These are phyloP conservation scores for Geranium brycei DNA, from an alignment of 345 rosid genomes.

Conservation along the genomic window DNA sequence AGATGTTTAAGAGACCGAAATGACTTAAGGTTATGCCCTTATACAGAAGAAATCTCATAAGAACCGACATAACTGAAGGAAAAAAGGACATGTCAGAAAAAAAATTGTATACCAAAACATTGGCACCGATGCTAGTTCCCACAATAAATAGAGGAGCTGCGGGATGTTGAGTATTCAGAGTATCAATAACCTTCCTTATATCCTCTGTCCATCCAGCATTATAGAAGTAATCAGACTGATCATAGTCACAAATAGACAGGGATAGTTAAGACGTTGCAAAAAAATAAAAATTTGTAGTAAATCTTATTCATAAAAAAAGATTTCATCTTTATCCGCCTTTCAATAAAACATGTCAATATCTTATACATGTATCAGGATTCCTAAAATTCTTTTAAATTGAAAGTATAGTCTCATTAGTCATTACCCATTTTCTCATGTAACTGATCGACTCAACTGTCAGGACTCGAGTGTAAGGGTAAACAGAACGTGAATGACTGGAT, in stretches of 20 bases:
- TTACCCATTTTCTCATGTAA: too few species aligned
- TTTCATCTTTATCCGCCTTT: too few species aligned
- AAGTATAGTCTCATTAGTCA: too few species aligned
- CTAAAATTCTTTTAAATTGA: too few species aligned
- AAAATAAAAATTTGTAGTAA: conserved; percentile 6
- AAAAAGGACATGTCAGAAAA: not conserved
- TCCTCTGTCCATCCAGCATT: conserved; percentile 40
- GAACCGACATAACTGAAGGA: not conserved
- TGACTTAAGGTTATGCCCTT: not conserved
- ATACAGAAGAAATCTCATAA: not conserved
- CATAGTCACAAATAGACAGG: conserved; percentile 12
- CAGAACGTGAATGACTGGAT: not conserved
- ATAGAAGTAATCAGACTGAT: conserved; percentile 36
- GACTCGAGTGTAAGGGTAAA: not conserved
- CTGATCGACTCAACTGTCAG: too few species aligned
- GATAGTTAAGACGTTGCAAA: conserved; percentile 6
- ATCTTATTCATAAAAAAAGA: not conserved
- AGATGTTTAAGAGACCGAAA: not conserved
- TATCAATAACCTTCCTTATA: conserved; percentile 15
- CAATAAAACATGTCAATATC: too few species aligned
- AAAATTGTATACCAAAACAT: conserved; percentile 21
- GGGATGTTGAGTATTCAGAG: conserved; percentile 17
- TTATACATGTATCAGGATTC: too few species aligned
- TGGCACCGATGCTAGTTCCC: conserved; percentile 37
- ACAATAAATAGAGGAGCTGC: conserved; percentile 30